A percentile compares a stretch with the other conserved stretches of the same genome.
phyloP scores from a whole-genome alignment of 176 grass and related monocot genomes.

The Rhynchospora pubera region DNA sequence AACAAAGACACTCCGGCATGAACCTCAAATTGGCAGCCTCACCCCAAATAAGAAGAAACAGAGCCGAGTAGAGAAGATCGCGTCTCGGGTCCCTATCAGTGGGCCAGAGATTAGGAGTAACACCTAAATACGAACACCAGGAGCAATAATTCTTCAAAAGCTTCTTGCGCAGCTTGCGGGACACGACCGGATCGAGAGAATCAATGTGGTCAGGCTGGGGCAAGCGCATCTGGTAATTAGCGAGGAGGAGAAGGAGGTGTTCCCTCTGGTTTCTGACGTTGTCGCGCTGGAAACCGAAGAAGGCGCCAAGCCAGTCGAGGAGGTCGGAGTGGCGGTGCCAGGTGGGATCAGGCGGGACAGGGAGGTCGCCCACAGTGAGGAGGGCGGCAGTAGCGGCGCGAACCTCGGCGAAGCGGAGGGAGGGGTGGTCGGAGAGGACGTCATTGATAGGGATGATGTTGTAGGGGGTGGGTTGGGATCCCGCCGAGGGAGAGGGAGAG shows the following conservation, averaged over 20 bases:
- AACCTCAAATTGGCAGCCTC: constrained; percentile 91
- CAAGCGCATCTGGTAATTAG: constrained; percentile 93
- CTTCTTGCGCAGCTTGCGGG: constrained; percentile 52
- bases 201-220: constrained; percentile 51
- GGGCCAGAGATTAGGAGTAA: constrained; percentile 36
- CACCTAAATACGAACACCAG: constrained; percentile 78
- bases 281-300: constrained; percentile 94
- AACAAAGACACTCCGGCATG: constrained; percentile 86
- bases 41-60: constrained; percentile 84
- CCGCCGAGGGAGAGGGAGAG: no score
- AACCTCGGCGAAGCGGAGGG: constrained; percentile 73
- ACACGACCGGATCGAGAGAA: constrained; percentile 45
- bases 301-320: constrained; percentile 83
- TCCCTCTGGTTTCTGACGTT: constrained; percentile 94
- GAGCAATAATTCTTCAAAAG: constrained; percentile 85
- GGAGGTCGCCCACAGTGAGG: constrained; percentile 46
- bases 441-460: constrained; percentile 95
- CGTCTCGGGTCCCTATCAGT: constrained; percentile 39
- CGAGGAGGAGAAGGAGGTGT: constrained; percentile 87
- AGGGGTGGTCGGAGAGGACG: constrained; percentile 79
- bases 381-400: constrained; percentile 69
- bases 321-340: constrained; percentile 66
- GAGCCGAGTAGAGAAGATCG: constrained; percentile 69
- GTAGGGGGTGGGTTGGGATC: constrained; percentile 36
- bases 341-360: constrained; percentile 33